phyloP scores from a whole-genome alignment of 768 basidiomycete species.

The Dacryopinax spathularia region DNA sequence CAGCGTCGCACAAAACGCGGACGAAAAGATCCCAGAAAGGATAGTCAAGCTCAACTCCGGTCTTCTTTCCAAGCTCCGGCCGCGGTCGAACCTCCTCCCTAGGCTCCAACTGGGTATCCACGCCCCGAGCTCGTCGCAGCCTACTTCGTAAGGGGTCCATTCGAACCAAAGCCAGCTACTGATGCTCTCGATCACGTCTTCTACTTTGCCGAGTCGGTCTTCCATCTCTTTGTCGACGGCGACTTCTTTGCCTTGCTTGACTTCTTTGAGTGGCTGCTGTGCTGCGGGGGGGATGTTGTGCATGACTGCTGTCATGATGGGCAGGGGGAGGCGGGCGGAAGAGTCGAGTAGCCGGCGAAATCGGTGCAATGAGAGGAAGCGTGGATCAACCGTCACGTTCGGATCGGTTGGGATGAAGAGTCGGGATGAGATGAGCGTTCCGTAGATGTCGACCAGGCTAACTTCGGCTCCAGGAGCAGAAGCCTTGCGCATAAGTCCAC shows the following conservation, averaged over 20 bases:
- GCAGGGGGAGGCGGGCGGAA: conserved; percentile 16
- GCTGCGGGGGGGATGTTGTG: conserved; percentile 15
- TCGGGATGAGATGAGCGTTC: conserved; percentile 20
- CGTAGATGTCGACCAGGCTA: conserved; percentile 18
- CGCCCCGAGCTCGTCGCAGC: conserved; percentile 18
- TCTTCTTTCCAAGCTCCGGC: conserved; percentile 15
- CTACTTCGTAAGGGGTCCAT: conserved; percentile 20
- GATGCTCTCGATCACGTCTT: conserved; percentile 8
- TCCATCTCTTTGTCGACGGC: conserved; percentile 10
- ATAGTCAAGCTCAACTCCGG: conserved; percentile 23
- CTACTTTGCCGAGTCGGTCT: conserved; percentile 9
- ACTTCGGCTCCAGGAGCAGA: conserved; percentile 14
- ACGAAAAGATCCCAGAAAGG: conserved; percentile 15
- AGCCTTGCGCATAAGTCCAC: conserved; percentile 19
- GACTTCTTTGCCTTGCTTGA: conserved; percentile 5
- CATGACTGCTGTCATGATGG: conserved; percentile 22
- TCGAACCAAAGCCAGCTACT: conserved; percentile 23
- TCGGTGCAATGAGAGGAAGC: conserved; percentile 17
- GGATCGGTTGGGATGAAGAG: conserved; percentile 18
- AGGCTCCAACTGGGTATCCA: conserved; percentile 24
- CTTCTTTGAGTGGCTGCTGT: neutral
- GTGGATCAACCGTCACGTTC: conserved; percentile 11
- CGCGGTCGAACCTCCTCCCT: conserved; percentile 20
- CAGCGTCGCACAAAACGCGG: neutral
- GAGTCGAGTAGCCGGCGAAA: conserved; percentile 16